phyloP scores from a whole-genome alignment of 148 eudicot species.

The Nepenthes mirabilis region DNA sequence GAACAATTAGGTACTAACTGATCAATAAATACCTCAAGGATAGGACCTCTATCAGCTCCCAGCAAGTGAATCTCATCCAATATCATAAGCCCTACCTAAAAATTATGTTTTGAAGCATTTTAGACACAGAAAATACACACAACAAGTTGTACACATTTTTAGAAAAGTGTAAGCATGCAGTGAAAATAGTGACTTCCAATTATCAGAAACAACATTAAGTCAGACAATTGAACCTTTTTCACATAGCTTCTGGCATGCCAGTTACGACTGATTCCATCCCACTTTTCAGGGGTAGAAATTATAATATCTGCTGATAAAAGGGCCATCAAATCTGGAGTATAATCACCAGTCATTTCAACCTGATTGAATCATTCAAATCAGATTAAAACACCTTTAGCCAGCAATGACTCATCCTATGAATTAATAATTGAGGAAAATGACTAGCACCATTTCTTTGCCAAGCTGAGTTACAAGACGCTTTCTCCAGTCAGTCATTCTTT shows the following conservation, averaged over 20 bases:
- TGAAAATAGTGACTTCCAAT: not conserved
- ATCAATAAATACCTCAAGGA: constrained; percentile 65
- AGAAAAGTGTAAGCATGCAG: not conserved
- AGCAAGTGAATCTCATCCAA: constrained; percentile 97
- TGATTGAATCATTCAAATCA: constrained; percentile 19
- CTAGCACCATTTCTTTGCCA: constrained; percentile 78
- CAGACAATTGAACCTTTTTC: constrained; percentile 33
- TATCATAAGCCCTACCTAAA: constrained; percentile 91
- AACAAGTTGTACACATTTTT: not conserved
- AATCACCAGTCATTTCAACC: constrained; percentile 99
- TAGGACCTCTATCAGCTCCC: constrained; percentile 98
- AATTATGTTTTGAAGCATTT: not conserved
- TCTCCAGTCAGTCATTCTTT: constrained; percentile 94
- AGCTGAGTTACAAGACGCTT: constrained; percentile 78
- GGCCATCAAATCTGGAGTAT: constrained; percentile 86
- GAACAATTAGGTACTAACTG: not conserved
- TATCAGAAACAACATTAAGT: not conserved
- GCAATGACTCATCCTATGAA: not conserved
- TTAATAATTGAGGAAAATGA: not conserved
- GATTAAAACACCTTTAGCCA: not conserved
- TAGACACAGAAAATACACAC: too few species aligned
- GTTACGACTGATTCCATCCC: constrained; percentile 99
- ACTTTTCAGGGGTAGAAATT: constrained; percentile 96
- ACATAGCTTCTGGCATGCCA: constrained; percentile 94
- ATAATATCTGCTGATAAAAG: constrained; percentile 91